Evolutionary conservation across 768 basidiomycete genomes (phyloP), one percentile per base, ranked within the genome.

Genomic region (Boletus sp.): DNA sequence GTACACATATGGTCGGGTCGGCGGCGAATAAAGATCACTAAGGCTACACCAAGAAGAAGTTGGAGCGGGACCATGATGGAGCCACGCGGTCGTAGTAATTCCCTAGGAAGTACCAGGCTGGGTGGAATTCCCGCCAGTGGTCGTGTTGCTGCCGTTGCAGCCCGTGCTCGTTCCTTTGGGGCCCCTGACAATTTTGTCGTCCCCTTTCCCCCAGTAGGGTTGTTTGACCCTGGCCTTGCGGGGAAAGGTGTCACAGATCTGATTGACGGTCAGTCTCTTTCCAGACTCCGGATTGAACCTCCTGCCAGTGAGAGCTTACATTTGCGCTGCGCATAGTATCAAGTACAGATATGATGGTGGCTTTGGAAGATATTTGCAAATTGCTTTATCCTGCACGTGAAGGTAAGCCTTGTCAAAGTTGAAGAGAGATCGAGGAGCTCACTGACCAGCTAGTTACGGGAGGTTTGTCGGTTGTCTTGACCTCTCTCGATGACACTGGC

Each of bases 371-470:
- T 45, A 5, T 4, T 2, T 24, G 24, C 3, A 18, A 4, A 11
- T 50, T 11, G 1, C 11, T 59, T 32, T 11, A 18, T 54, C 50
- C 66, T 67, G 36, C 20, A 14, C 1, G 7, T n/a, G 36, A 37
- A 30, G 37, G 54, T 56, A 12, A 64, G 57, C 17, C 1, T 32
- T 18, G 54, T 17, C 30, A 11, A n/a, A 5, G 28, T 28, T 5
- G 10, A 46, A 17, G 29, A 42, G 51, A 17, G 30, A 28, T 32
- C 36, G 40, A 24, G 12, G 30, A 35, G 48, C 3, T 44, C 24
- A 28, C 67, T 64, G 41, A 67, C 62, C 46, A 32, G 47, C n/a
- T 54, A 2, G 56, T 32, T 33, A 20, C n/a, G 15, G 37, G 42
- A n/a, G 55, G 37, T 41, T 30, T 28, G 46, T 55, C 49, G 35